Percentiles rank a stretch among this genome's conserved stretches.
Evolutionary conservation across 345 rosid genomes (phyloP).

Genomic region (Clarkia xantiana): DNA sequence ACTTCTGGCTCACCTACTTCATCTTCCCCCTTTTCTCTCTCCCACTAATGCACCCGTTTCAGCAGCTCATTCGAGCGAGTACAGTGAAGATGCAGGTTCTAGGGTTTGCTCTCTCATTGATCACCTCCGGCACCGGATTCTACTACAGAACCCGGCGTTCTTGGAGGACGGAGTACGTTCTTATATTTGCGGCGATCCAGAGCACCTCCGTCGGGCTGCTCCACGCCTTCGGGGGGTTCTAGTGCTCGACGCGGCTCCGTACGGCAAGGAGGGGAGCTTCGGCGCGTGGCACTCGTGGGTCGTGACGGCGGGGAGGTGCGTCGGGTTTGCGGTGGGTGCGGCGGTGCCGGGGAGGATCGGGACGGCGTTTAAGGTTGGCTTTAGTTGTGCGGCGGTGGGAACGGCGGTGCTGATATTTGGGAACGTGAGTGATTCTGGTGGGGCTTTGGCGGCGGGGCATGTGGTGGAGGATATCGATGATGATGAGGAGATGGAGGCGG

Average conservation of each 20-base stretch:
- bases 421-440: conserved; percentile 12
- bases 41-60: conserved; percentile 11
- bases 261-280: conserved; percentile 14
- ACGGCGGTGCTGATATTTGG: conserved; percentile 5
- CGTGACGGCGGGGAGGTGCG: conserved; percentile 6
- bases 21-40: conserved; percentile 9
- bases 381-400: background rate
- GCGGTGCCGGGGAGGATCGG: conserved; percentile 3
- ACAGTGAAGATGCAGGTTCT: conserved; percentile 12
- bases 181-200: conserved; percentile 10
- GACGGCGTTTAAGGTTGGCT: conserved; percentile 5
- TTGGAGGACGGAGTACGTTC: background rate
- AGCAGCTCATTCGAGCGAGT: conserved; percentile 6
- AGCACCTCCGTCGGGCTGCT: conserved; percentile 7
- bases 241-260: conserved; percentile 11
- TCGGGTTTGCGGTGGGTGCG: conserved; percentile 8
- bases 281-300: conserved; percentile 14
- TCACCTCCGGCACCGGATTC: conserved; percentile 11
- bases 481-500: background rate
- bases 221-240: conserved; percentile 11
- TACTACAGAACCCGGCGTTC: conserved; percentile 4
- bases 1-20: conserved; percentile 11
- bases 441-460: conserved; percentile 8
- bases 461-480: conserved; percentile 4
- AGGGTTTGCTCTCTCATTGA: conserved; percentile 8